phyloP scores from a whole-genome alignment of 805 yeast species.

The Torulaspora microellipsoides region DNA sequence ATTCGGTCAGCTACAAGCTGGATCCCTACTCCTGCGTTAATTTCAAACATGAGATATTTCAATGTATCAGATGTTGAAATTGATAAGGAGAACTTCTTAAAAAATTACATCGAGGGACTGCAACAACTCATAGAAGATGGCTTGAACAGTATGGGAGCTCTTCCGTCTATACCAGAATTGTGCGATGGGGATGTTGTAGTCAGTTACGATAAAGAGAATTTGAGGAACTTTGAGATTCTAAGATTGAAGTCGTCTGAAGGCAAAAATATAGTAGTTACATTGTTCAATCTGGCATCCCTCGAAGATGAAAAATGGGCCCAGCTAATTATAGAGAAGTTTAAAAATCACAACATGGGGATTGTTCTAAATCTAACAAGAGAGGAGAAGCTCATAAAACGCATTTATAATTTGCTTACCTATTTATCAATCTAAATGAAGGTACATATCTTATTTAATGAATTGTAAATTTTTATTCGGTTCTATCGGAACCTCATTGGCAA shows the following conservation, averaged over 20 bases:
- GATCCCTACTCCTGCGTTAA: constrained; percentile 15
- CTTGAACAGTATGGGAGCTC: neutral
- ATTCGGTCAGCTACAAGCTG: constrained; percentile 8
- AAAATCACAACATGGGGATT: constrained; percentile 9
- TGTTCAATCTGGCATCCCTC: constrained; percentile 7
- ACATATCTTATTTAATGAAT: neutral
- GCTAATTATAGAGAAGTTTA: neutral
- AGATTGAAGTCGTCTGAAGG: neutral
- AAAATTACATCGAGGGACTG: neutral
- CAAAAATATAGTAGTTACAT: neutral
- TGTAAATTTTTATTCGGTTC: neutral
- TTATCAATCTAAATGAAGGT: neutral
- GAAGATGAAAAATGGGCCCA: constrained; percentile 1
- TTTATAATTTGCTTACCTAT: constrained; percentile 14
- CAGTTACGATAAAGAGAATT: constrained; percentile 1
- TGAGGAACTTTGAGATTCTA: constrained; percentile 4
- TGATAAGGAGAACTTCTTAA: constrained; percentile 2
- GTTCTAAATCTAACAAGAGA: constrained; percentile 9
- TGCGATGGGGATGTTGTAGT: constrained; percentile 11
- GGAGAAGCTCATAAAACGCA: constrained; percentile 7
- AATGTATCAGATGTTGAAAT: constrained; percentile 8
- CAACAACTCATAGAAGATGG: neutral
- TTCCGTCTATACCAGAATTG: neutral
- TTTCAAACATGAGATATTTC: constrained; percentile 8
- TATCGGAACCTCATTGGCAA: constrained; percentile 45